These are phyloP conservation scores for Thalassiosira mediterranea DNA, from an alignment of 352 stramenopile species.

Conservation along the genomic window DNA sequence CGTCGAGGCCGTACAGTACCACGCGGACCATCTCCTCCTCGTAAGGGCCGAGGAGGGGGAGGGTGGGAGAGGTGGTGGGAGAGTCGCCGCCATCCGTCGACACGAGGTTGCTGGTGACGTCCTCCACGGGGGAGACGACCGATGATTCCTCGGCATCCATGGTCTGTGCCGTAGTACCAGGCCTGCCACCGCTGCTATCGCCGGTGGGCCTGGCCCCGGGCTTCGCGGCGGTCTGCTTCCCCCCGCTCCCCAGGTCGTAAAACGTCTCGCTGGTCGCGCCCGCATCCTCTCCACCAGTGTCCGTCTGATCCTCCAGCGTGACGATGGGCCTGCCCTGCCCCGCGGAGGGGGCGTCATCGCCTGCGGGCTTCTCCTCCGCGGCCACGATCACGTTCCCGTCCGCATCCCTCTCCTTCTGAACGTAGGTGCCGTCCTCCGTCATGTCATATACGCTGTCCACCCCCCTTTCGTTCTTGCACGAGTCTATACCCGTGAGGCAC, in stretches of 20 bases:
- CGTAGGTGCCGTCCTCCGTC: conserved; percentile 5
- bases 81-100: background rate
- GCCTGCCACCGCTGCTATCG: background rate
- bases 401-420: background rate
- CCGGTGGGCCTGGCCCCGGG: background rate
- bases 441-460: conserved; percentile 27
- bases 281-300: background rate
- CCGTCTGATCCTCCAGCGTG: background rate
- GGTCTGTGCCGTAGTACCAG: background rate
- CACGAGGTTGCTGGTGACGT: conserved; percentile 3
- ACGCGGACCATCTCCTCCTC: conserved; percentile 43
- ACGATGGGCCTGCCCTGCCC: background rate
- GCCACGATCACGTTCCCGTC: background rate
- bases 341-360: background rate
- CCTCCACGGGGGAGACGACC: too few relatives aligned
- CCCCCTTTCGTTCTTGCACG: conserved; percentile 59
- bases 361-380: background rate
- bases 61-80: background rate
- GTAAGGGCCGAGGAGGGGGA: conserved; percentile 40
- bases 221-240: background rate
- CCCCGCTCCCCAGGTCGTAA: background rate
- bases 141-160: too few relatives aligned
- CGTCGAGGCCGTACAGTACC: conserved; percentile 51
- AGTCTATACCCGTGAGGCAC: conserved; percentile 45
- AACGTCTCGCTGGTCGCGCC: background rate